phyloP scores from a whole-genome alignment of 805 yeast species.

The Lipomyces mesembrius region DNA sequence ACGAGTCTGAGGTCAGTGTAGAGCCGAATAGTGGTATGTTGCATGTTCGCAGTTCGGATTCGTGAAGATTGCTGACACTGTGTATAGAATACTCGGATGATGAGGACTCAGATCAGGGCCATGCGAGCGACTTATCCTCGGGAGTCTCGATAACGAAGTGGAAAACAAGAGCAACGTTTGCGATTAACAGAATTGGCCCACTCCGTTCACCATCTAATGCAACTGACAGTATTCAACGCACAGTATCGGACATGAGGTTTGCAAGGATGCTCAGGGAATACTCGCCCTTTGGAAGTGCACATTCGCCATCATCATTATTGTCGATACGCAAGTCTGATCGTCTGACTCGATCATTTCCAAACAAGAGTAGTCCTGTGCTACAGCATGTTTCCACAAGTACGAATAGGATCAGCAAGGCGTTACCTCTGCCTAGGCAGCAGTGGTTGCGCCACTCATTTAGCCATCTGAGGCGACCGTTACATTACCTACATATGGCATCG shows the following conservation, averaged over 20 bases:
- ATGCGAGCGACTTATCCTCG: neutral
- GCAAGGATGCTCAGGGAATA: neutral
- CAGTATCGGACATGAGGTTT: neutral
- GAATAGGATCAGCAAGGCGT: neutral
- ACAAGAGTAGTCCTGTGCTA: neutral
- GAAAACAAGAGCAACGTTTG: neutral
- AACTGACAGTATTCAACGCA: neutral
- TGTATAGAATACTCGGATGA: slow-evolving; percentile 6
- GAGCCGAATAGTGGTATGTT: slow-evolving; percentile 30
- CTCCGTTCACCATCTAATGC: neutral
- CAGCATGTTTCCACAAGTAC: neutral
- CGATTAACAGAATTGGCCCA: neutral
- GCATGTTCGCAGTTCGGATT: neutral
- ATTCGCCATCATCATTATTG: neutral
- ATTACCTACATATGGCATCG: too few relatives aligned
- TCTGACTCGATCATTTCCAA: neutral
- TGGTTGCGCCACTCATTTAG: neutral
- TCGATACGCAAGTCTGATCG: neutral
- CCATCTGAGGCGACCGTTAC: neutral
- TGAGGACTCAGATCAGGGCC: slow-evolving; percentile 12
- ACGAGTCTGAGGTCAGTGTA: slow-evolving; percentile 18
- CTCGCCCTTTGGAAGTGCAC: neutral
- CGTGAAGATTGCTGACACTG: neutral
- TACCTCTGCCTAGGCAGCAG: neutral
- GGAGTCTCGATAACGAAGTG: neutral